These are phyloP conservation scores for Lentinula guzmanii DNA, from an alignment of 768 basidiomycete genomes.

Conservation along the genomic window DNA sequence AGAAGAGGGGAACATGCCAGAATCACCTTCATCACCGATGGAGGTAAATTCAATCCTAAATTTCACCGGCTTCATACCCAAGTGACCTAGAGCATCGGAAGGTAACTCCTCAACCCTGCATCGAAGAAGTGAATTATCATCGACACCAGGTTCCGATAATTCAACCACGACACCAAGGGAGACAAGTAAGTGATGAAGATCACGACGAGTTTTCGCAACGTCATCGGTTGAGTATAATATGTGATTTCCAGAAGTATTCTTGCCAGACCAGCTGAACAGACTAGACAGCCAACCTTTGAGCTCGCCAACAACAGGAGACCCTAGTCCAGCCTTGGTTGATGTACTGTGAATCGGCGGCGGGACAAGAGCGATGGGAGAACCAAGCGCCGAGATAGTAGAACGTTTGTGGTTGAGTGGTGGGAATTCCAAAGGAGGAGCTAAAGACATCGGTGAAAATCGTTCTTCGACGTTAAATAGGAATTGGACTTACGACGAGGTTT, in stretches of 20 bases:
- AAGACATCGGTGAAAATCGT: conserved; percentile 5
- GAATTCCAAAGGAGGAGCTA: conserved; percentile 56
- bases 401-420: conserved; percentile 40
- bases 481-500: conserved; percentile 48
- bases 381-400: conserved; percentile 35
- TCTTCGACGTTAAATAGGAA: background rate
- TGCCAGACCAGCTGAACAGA: conserved; percentile 77
- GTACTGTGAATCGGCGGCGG: conserved; percentile 28
- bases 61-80: conserved; percentile 56
- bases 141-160: conserved; percentile 18
- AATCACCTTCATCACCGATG: conserved; percentile 7
- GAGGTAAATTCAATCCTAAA: conserved; percentile 71
- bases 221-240: conserved; percentile 53
- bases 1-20: conserved; percentile 3
- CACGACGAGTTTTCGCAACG: conserved; percentile 54
- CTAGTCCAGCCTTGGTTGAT: conserved; percentile 27
- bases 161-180: conserved; percentile 55
- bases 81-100: conserved; percentile 26
- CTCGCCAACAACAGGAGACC: conserved; percentile 74
- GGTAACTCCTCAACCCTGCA: conserved; percentile 50
- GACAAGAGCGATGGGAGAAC: conserved; percentile 43
- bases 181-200: conserved; percentile 59
- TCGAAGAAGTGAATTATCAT: conserved; percentile 19
- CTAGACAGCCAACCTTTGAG: conserved; percentile 95
- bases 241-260: conserved; percentile 38